A percentile compares a stretch with the other conserved stretches of the same genome.
Conservation (phyloP, 805 yeast species). For the Wickerhamomyces silvicola region DNA sequence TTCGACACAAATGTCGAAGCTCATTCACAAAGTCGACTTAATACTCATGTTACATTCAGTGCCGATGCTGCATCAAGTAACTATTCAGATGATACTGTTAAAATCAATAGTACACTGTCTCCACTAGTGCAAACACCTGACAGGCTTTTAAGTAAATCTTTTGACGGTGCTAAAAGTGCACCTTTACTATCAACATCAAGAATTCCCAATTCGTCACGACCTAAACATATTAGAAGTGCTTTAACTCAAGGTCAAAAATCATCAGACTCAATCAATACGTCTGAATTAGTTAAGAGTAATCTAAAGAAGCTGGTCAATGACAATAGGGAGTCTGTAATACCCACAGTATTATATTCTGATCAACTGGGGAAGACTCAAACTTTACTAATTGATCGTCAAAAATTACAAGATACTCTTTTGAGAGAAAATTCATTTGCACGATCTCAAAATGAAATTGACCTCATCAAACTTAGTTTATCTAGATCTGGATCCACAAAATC, state of each 20-base stretch:
- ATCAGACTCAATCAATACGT: too few species aligned
- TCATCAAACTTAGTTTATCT: conserved; percentile 7
- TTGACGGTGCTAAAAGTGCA: background rate
- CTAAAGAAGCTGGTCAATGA: too few species aligned
- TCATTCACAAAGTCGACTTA: background rate
- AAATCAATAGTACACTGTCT: background rate
- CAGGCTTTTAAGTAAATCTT: background rate
- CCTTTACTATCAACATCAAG: background rate
- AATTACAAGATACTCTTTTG: conserved; percentile 4
- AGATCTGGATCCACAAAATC: conserved; percentile 10
- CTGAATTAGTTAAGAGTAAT: too few species aligned
- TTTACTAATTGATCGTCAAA: conserved; percentile 1
- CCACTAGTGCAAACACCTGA: background rate
- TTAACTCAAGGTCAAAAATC: too few species aligned
- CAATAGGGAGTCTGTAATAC: background rate
- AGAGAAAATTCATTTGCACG: conserved; percentile 2
- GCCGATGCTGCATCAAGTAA: background rate
- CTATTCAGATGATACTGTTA: conserved; percentile 1
- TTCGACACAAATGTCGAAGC: conserved; percentile 1
- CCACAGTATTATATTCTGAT: background rate
- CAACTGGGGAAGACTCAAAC: background rate
- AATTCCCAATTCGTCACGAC: too few species aligned
- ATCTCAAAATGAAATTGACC: conserved; percentile 6
- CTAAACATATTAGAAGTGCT: too few species aligned
- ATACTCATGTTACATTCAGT: background rate